These are phyloP conservation scores for Canavalia gladiata DNA, from an alignment of 306 rosid species.

Conservation along the genomic window DNA sequence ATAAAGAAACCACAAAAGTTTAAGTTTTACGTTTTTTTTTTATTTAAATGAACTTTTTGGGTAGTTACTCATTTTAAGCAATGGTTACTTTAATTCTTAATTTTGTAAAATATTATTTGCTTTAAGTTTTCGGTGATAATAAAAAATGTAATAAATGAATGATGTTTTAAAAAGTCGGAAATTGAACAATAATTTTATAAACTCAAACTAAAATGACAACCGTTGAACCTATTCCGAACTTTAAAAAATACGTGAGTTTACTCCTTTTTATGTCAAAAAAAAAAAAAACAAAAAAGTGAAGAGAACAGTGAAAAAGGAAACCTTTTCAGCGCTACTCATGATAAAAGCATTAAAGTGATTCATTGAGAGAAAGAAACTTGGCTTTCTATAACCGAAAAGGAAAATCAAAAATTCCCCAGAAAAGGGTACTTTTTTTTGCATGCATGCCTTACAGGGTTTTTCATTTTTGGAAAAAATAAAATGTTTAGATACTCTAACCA, in stretches of 20 bases:
- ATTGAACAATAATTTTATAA: neutral
- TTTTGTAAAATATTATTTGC: too few species aligned
- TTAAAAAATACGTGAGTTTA: neutral
- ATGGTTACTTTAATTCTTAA: too few species aligned
- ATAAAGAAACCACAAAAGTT: too few species aligned
- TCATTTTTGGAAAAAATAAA: neutral
- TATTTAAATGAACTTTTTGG: too few species aligned
- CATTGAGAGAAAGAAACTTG: slow-evolving; percentile 2
- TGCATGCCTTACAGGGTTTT: neutral
- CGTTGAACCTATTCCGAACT: too few species aligned
- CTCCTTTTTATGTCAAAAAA: too few species aligned
- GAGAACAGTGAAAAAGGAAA: neutral
- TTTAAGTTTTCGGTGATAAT: neutral
- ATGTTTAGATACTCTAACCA: neutral
- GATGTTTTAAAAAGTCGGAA: neutral
- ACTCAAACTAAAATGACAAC: too few species aligned
- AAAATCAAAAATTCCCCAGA: neutral
- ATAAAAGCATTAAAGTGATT: slow-evolving; percentile 28
- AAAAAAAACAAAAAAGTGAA: neutral
- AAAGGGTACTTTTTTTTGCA: neutral
- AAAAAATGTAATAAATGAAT: neutral
- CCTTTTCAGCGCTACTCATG: neutral
- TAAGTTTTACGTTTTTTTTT: too few species aligned
- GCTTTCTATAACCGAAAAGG: slow-evolving; percentile 21
- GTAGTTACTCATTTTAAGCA: too few species aligned